Evolutionary conservation across 2,329 filamentous ascomycete genomes (phyloP).

Genomic region (Ophiostoma quercus): DNA sequence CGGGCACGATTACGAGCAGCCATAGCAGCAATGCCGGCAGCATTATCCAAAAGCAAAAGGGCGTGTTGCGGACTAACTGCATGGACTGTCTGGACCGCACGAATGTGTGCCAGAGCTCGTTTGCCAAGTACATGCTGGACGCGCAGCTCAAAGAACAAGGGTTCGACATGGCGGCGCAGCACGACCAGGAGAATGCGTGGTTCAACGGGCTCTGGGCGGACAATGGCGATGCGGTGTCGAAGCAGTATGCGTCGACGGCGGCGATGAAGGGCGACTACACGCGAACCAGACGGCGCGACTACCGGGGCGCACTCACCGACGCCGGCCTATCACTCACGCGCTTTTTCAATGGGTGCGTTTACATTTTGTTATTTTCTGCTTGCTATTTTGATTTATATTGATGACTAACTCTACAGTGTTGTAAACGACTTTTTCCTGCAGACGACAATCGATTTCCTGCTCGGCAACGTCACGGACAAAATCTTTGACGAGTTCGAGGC

Average conservation of each 20-base stretch:
- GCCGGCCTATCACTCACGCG: slow-evolving; percentile 81
- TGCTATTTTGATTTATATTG: slow-evolving; percentile 25
- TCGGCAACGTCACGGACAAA: slow-evolving; percentile 77
- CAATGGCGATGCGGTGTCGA: slow-evolving; percentile 92
- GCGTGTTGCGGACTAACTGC: slow-evolving; percentile 88
- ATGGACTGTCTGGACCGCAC: slow-evolving; percentile 98
- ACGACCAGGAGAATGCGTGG: slow-evolving; percentile 78
- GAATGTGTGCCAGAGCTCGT: slow-evolving; percentile 91
- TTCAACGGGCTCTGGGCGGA: slow-evolving; percentile 97
- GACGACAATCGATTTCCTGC: slow-evolving; percentile 86
- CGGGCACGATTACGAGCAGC: slow-evolving; percentile 2
- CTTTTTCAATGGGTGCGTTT: slow-evolving; percentile 58
- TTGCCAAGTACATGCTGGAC: slow-evolving; percentile 77
- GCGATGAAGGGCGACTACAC: slow-evolving; percentile 97
- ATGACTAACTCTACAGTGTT: slow-evolving; percentile 56
- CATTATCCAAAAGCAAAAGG: slow-evolving; percentile 54
- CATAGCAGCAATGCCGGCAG: slow-evolving; percentile 23
- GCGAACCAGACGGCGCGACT: slow-evolving; percentile 81
- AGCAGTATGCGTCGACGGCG: slow-evolving; percentile 91
- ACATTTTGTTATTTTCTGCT: not conserved
- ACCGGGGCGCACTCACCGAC: slow-evolving; percentile 85
- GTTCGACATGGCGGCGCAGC: slow-evolving; percentile 67
- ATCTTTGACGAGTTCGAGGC: slow-evolving; percentile 94
- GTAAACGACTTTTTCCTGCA: slow-evolving; percentile 98
- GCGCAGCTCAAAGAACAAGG: slow-evolving; percentile 70